Conservation (phyloP, 306 rosid species). For the Vicia sativa region DNA sequence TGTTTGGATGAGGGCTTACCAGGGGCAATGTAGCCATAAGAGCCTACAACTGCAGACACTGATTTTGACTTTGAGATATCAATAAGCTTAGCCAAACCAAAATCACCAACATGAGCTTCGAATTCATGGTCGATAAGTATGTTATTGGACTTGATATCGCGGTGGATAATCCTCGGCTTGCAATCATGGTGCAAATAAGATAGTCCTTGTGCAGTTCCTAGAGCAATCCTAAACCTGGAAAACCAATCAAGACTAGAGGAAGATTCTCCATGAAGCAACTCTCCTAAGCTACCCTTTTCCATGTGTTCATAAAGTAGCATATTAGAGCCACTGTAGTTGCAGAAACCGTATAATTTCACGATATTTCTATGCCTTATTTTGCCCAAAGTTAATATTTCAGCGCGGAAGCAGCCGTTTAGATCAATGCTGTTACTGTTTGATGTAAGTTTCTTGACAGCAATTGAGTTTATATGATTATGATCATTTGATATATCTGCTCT, state of each 20-base stretch:
- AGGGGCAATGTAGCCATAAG: slow-evolving; percentile 88
- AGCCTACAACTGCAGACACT: slow-evolving; percentile 80
- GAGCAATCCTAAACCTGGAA: slow-evolving; percentile 63
- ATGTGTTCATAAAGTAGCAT: slow-evolving; percentile 75
- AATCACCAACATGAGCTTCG: slow-evolving; percentile 87
- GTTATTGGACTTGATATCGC: slow-evolving; percentile 75
- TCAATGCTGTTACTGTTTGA: slow-evolving; percentile 50
- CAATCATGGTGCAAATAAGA: slow-evolving; percentile 81
- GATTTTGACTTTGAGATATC: slow-evolving; percentile 76
- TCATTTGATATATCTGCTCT: slow-evolving; percentile 58
- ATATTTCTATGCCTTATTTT: slow-evolving; percentile 75
- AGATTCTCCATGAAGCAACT: slow-evolving; percentile 59
- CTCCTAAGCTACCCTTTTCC: slow-evolving; percentile 78
- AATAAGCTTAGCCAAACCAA: slow-evolving; percentile 74
- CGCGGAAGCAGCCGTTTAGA: slow-evolving; percentile 59
- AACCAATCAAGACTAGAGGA: slow-evolving; percentile 61
- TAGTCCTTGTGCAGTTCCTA: slow-evolving; percentile 84
- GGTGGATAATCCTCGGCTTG: slow-evolving; percentile 76
- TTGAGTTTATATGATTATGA: slow-evolving; percentile 32
- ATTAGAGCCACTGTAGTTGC: slow-evolving; percentile 62
- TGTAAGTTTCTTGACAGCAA: slow-evolving; percentile 71
- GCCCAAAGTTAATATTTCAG: slow-evolving; percentile 75
- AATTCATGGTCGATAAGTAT: slow-evolving; percentile 63
- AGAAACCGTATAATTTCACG: slow-evolving; percentile 75
- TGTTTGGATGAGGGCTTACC: slow-evolving; percentile 47